Evolutionary conservation across 2,329 filamentous ascomycete genomes (phyloP), one percentile per base, ranked within the genome.

Genomic region (Neonectria hederae): DNA sequence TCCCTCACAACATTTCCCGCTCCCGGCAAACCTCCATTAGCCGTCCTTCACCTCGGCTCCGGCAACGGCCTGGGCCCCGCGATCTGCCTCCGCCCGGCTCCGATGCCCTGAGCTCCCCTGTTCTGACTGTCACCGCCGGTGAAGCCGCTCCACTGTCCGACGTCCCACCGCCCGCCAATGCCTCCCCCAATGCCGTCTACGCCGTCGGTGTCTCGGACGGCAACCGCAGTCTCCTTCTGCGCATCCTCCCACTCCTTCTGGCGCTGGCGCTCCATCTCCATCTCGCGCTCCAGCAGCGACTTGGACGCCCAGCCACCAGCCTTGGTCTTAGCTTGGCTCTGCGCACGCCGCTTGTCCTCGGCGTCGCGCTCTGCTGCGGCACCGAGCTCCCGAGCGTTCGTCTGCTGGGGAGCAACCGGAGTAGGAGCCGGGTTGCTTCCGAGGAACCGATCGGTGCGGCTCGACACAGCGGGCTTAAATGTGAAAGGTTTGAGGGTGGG

Each of bases 181-280:
- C 91, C 91, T n/a, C 87, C 87, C 0, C 88, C 89, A 45, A 88
- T 86, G 0, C 90, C 90, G 24, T 90, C 88, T 14, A 86, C 83
- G 17, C 83, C 83, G 10, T 83, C 84, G 1, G 79, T 78, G 19
- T 85, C 81, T 35, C 82, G 83, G 6, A 83, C 82, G 0, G 86
- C 84, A 59, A 84, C 84, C 22, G 87, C 86, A 19, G 88, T 86
- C 68, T 87, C 87, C 73, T 88, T 83, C 78, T 95, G 92, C 1
- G 88, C 83, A 66, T 92, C 88, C 76, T 96, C 92, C 92, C 92
- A 94, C 76, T 94, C 92, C 60, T 84, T 85, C 79, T 94, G 92
- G 14, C 91, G 83, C 80, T 93, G 87, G 9, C 92, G 84, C 78
- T 94, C 92, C 75, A 90, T 83, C 76, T 94, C 91, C 90, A 94